Evolutionary conservation across 495 filamentous ascomycete genomes (phyloP), one percentile per base, ranked within the genome.

Genomic region (Talaromyces borbonicus): DNA sequence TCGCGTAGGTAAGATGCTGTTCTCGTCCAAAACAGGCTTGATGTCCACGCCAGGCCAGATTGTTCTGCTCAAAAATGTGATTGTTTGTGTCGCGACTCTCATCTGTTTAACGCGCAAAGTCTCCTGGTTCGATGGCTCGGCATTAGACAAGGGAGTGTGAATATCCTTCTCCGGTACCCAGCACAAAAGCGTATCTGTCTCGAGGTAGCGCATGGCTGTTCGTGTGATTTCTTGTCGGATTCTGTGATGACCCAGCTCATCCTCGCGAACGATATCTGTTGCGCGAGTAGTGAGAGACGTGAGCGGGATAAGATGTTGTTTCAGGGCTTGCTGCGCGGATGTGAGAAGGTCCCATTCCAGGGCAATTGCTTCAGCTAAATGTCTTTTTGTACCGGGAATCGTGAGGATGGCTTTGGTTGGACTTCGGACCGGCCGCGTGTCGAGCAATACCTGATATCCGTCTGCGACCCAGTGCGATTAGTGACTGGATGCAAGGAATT

Each of bases 161-260:
- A 45, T 24, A 35, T 59, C 59, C 22, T 70, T 64, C 52, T 83
- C 83, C 2, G 84, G 84, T 16, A 85, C 87, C 82, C 85, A 90
- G 70, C 92, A 98, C 8, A 98, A 76, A n/a, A 96, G 66, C 0
- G 86, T 90, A 61, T 98, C 92, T 0, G 92, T 98, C 46, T 89
- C 79, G 5, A 98, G 69, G 60, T 97, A 96, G 7, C 84, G 76
- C 72, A 97, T 75, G 26, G 88, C 62, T 39, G 78, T 84, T 8
- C 57, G 66, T 15, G 82, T 61, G 11, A 95, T 81, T 25, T 73
- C 68, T 1, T 72, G 53, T 31, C 89, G 70, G 24, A 67, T 65
- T 5, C 60, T 61, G 0, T 51, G 50, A 8, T 58, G 40, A 0
- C 67, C 72, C 22, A 59, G 35, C n/a, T 75, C 76, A 55, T 84